Evolutionary conservation across 2,329 filamentous ascomycete genomes (phyloP).

Genomic region (Sporothrix protearum): DNA sequence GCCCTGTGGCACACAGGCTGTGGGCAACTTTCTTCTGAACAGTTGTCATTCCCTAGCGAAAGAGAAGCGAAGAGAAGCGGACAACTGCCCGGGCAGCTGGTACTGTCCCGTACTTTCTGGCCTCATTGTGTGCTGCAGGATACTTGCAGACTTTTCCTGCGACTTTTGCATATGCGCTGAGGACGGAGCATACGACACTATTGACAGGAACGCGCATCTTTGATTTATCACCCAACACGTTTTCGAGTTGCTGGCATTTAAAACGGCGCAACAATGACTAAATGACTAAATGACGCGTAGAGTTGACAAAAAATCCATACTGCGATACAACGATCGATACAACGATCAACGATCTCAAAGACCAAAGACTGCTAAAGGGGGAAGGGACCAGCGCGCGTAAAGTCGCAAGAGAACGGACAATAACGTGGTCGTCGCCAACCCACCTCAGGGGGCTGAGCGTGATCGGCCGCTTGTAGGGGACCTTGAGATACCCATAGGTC

Average conservation of each 20-base stretch:
- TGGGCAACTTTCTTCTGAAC: neutral
- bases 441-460: neutral
- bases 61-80: neutral
- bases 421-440: neutral
- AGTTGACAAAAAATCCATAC: neutral
- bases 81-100: neutral
- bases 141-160: neutral
- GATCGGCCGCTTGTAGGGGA: neutral
- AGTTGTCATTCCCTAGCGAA: neutral
- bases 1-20: neutral
- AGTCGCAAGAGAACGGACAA: neutral
- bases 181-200: slow-evolving; percentile 1
- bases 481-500: neutral
- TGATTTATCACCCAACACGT: neutral
- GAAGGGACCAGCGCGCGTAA: slow-evolving; percentile 3
- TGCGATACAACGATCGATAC: neutral
- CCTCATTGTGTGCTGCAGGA: neutral
- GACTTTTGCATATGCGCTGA: neutral
- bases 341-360: neutral
- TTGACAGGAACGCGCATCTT: neutral
- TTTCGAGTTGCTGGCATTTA: neutral
- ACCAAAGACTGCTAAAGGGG: neutral
- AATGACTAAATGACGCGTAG: neutral
- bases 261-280: neutral
- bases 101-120: neutral